These are phyloP conservation scores for Suillus alpinus DNA, from an alignment of 768 basidiomycete species.

Conservation along the genomic window DNA sequence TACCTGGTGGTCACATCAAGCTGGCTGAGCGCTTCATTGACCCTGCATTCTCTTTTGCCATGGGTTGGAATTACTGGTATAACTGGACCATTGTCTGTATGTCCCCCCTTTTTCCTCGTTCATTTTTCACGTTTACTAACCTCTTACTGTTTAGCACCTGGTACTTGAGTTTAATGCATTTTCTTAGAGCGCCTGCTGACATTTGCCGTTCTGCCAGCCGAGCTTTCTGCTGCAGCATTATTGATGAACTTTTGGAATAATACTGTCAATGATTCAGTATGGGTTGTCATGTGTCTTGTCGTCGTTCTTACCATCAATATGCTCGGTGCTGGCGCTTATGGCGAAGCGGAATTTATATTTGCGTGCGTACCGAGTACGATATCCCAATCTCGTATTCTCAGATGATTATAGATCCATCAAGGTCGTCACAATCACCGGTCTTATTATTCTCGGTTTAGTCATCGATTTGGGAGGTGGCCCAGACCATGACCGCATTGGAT, in stretches of 20 bases:
- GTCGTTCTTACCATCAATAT: constrained; percentile 77
- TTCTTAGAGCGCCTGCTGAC: constrained; percentile 1
- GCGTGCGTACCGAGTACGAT: constrained; percentile 41
- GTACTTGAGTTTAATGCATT: neutral
- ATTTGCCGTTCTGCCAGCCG: constrained; percentile 18
- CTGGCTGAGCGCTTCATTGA: constrained; percentile 82
- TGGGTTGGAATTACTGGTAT: constrained; percentile 60
- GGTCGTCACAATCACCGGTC: constrained; percentile 77
- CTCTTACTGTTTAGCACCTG: constrained; percentile 7
- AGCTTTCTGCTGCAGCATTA: constrained; percentile 52
- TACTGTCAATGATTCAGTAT: constrained; percentile 61
- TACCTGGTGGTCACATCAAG: constrained; percentile 79
- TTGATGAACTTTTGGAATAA: constrained; percentile 73
- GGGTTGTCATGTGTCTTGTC: constrained; percentile 75
- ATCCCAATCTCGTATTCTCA: neutral
- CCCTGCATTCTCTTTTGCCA: constrained; percentile 59
- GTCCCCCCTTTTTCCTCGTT: neutral
- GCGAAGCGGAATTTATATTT: constrained; percentile 85
- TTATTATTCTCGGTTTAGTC: constrained; percentile 67
- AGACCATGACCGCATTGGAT: constrained; percentile 61
- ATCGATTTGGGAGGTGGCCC: constrained; percentile 91
- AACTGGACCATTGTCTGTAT: constrained; percentile 27
- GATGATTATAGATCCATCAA: constrained; percentile 62
- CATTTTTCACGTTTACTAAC: constrained; percentile 20
- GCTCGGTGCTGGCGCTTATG: constrained; percentile 74